These are phyloP conservation scores for Starmerella davenportii DNA, from an alignment of 805 yeast genomes.

Conservation along the genomic window DNA sequence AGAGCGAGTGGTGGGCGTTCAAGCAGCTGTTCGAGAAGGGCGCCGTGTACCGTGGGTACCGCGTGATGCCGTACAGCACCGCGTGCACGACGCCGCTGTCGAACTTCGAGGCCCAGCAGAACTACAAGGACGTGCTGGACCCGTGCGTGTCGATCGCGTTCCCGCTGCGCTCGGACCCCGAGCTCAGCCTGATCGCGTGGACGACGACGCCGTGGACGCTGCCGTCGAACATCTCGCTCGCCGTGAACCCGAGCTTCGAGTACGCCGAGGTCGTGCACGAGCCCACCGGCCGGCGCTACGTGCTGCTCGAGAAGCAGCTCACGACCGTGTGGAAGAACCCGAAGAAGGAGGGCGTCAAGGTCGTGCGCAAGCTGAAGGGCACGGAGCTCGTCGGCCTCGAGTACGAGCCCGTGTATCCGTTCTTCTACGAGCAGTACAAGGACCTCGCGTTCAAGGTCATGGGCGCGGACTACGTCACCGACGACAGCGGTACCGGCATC, in stretches of 20 bases:
- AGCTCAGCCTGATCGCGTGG: slow-evolving; percentile 86
- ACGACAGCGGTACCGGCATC: slow-evolving; percentile 96
- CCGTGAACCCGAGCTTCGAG: slow-evolving; percentile 81
- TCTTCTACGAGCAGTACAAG: slow-evolving; percentile 55
- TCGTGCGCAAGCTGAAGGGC: slow-evolving; percentile 69
- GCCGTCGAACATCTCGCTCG: slow-evolving; percentile 82
- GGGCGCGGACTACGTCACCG: slow-evolving; percentile 67
- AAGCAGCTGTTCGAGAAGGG: slow-evolving; percentile 69
- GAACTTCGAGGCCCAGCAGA: slow-evolving; percentile 95
- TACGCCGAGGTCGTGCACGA: slow-evolving; percentile 87
- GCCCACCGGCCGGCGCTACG: slow-evolving; percentile 61
- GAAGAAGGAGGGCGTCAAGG: slow-evolving; percentile 64
- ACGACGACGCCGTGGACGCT: slow-evolving; percentile 99
- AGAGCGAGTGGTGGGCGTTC: slow-evolving; percentile 98
- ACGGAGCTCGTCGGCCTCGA: slow-evolving; percentile 57
- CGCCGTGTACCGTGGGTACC: slow-evolving; percentile 81
- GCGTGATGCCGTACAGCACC: slow-evolving; percentile 98
- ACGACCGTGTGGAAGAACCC: slow-evolving; percentile 88
- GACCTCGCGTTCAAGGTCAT: slow-evolving; percentile 71
- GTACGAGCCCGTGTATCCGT: slow-evolving; percentile 71
- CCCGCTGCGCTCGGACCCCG: slow-evolving; percentile 60
- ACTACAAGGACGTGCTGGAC: slow-evolving; percentile 90
- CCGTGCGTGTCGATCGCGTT: slow-evolving; percentile 92
- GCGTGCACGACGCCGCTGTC: slow-evolving; percentile 93
- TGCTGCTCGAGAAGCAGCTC: slow-evolving; percentile 66